Conservation (phyloP, 352 stramenopile genomes). For the Globisporangium uncinulatum region DNA sequence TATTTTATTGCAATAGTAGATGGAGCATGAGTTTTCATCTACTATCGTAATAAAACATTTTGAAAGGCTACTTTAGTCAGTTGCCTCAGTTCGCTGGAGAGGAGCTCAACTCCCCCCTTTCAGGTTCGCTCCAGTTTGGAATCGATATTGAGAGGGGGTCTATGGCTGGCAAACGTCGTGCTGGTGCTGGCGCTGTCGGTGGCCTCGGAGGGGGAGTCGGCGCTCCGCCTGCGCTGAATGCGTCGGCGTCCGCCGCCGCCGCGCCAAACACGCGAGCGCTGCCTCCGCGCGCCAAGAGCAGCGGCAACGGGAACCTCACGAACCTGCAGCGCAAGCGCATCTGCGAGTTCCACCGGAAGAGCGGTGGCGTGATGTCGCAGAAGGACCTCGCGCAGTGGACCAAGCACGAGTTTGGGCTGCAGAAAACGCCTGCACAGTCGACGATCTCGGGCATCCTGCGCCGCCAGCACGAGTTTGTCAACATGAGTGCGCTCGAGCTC, state of each 20-base stretch:
- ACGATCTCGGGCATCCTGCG: constrained; percentile 81
- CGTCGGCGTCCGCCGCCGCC: constrained; percentile 23
- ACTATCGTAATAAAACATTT: too few species aligned
- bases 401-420: constrained; percentile 80
- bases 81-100: too few species aligned
- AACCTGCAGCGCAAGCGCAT: constrained; percentile 84
- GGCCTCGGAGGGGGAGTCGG: not conserved
- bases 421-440: constrained; percentile 77
- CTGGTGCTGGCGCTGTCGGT: not conserved
- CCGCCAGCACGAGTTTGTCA: constrained; percentile 80
- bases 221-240: constrained; percentile 5
- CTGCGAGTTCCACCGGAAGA: constrained; percentile 81
- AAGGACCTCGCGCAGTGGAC: constrained; percentile 85
- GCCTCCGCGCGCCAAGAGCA: constrained; percentile 7
- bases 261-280: constrained; percentile 1
- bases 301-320: constrained; percentile 68
- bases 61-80: too few species aligned
- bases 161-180: not conserved
- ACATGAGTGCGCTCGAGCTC: constrained; percentile 76
- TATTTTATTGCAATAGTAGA: too few species aligned
- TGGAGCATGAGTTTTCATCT: too few species aligned
- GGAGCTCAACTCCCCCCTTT: not conserved
- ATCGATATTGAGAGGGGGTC: not conserved
- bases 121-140: not conserved
- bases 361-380: constrained; percentile 75